Base-by-base conservation (phyloP, 228 moss, liverwort and hornwort genomes). In the Sphagnum magellanicum region DNA sequence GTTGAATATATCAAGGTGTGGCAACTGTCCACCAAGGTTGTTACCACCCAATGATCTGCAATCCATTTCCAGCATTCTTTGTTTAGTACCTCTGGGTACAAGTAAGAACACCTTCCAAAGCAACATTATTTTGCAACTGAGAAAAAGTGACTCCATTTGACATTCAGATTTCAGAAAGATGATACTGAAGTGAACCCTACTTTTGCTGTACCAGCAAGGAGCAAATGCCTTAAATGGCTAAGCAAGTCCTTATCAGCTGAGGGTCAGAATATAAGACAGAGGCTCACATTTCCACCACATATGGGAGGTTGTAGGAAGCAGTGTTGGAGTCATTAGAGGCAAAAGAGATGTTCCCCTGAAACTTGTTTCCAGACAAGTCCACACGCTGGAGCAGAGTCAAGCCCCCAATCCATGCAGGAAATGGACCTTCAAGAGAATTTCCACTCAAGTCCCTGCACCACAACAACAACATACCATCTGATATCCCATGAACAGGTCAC, bases 231-330 rank as follows among this genome's bases (percentile, higher is more conserved):
- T 32, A 32, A 32, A 32, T 32, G 32, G 32, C 32, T 32, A 32
- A 32, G 32, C 32, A 32, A 32, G 32, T 32, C 32, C 32, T 32
- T 32, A 32, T 8, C 1, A 8, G 8, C 55, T 8, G 12, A 12
- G 9, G 12, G 12, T 8, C 32, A 32, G 32, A 32, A 32, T 32
- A 32, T 32, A 55, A 12, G 55, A 4, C 64, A 64, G 48, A 46
- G 59, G 69, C 83, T 83, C 68, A 83, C 83, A 83, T 71, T 65
- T 83, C 71, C 69, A 70, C 72, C 50, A 74, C 68, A 74, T 79
- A 69, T 10, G 69, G 68, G 11, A 79, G 74, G 69, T 79, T 83
- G 71, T 72, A 76, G 66, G 76, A 51, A 51, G 73, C 79, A 74
- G 50, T 66, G 13, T 68, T 15, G 14, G 4, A 11, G 12, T 1